Evolutionary conservation across 768 basidiomycete species (phyloP).

Genomic region (Phlegmacium glaucopus): DNA sequence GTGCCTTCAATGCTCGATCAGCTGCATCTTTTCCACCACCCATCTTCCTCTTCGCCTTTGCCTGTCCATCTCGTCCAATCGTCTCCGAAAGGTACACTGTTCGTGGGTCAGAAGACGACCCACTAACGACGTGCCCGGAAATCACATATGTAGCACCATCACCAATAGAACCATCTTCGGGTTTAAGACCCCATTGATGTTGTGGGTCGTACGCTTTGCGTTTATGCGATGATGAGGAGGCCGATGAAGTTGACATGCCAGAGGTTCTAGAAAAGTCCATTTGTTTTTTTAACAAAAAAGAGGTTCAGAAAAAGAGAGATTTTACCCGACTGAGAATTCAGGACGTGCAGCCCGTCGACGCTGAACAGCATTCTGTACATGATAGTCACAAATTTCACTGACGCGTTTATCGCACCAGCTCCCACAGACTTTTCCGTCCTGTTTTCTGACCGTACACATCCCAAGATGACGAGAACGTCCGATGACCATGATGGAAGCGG

Average conservation of each 20-base stretch:
- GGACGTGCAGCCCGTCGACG: slow-evolving; percentile 70
- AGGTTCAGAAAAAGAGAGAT: slow-evolving; percentile 8
- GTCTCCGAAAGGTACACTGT: slow-evolving; percentile 61
- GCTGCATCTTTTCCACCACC: slow-evolving; percentile 52
- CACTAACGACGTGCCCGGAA: slow-evolving; percentile 71
- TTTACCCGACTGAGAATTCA: slow-evolving; percentile 84
- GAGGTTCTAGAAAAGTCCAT: slow-evolving; percentile 51
- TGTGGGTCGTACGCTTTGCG: slow-evolving; percentile 64
- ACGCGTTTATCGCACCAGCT: slow-evolving; percentile 91
- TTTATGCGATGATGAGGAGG: slow-evolving; percentile 34
- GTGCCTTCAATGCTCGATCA: slow-evolving; percentile 55
- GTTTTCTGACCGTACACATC: slow-evolving; percentile 72
- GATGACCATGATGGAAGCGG: slow-evolving; percentile 75
- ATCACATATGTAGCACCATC: slow-evolving; percentile 69
- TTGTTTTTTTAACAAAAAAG: neutral
- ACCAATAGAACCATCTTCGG: slow-evolving; percentile 35
- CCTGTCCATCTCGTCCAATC: slow-evolving; percentile 78
- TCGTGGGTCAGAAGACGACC: slow-evolving; percentile 32
- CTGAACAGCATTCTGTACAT: slow-evolving; percentile 80
- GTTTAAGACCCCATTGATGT: slow-evolving; percentile 75
- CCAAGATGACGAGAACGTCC: slow-evolving; percentile 88
- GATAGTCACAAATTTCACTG: slow-evolving; percentile 88
- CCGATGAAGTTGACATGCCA: slow-evolving; percentile 51
- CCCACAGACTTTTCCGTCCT: slow-evolving; percentile 78
- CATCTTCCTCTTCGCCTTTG: slow-evolving; percentile 63